phyloP scores from a whole-genome alignment of 2,329 filamentous ascomycete genomes.

The Alternaria metachromatica region DNA sequence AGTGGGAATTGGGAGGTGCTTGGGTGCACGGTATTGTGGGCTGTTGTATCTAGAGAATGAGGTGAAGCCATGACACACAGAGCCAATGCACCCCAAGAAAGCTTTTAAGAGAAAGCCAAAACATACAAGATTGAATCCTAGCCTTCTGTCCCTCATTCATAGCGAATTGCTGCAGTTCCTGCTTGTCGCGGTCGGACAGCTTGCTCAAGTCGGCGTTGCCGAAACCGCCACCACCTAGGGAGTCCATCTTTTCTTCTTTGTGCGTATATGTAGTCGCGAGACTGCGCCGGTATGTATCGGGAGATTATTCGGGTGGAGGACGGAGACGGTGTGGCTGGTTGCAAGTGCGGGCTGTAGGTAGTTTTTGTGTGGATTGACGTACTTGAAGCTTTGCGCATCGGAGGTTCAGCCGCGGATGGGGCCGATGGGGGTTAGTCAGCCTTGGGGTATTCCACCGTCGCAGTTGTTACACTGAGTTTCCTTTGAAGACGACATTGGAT shows the following conservation, averaged over 20 bases:
- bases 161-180: constrained; percentile 86
- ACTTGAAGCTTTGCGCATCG: not conserved
- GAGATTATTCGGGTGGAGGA: not conserved
- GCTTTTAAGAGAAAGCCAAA: not conserved
- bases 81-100: not conserved
- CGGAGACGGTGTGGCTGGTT: not conserved
- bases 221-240: constrained; percentile 53
- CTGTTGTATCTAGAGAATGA: not conserved
- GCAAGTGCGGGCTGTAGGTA: not conserved
- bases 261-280: not conserved
- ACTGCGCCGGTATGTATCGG: constrained; percentile 2
- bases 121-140: constrained; percentile 62
- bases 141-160: constrained; percentile 85
- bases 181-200: constrained; percentile 82
- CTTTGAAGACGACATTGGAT: too few relatives aligned
- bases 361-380: not conserved
- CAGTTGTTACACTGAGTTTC: too few relatives aligned
- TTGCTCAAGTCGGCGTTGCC: constrained; percentile 70
- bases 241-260: constrained; percentile 35
- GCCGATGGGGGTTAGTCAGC: not conserved
- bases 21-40: not conserved
- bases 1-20: too few relatives aligned
- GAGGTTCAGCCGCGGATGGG: not conserved
- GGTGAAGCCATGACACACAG: not conserved
- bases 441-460: not conserved